Evolutionary conservation across 2,329 filamentous ascomycete genomes (phyloP).

Genomic region (Trichophyton simii): DNA sequence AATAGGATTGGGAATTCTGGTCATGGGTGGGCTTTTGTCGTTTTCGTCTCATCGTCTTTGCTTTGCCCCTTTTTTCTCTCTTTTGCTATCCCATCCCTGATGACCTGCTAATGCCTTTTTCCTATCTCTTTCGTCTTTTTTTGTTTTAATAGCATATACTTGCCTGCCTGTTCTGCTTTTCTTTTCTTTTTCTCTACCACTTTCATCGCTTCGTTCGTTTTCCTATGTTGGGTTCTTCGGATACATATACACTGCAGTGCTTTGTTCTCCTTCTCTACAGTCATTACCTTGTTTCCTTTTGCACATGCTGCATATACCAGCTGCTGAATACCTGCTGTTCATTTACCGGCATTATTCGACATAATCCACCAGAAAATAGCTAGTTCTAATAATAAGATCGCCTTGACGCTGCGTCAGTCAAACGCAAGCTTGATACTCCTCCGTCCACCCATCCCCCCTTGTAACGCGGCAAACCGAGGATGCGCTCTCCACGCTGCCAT

Average conservation of each 20-base stretch:
- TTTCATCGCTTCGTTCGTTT: neutral
- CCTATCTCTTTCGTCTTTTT: neutral
- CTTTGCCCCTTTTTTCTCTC: neutral
- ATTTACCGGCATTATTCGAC: too few species aligned
- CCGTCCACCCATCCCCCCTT: neutral
- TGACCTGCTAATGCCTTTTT: slow-evolving; percentile 4
- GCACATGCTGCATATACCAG: too few species aligned
- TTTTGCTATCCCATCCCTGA: neutral
- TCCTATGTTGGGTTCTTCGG: neutral
- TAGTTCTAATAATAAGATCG: neutral
- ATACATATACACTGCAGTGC: neutral
- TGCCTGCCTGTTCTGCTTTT: neutral
- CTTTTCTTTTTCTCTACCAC: too few species aligned
- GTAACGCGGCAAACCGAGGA: neutral
- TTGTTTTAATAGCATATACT: neutral
- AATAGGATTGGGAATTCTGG: neutral
- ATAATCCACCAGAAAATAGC: neutral
- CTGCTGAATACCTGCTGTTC: neutral
- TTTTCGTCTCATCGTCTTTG: neutral
- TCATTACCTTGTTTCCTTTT: neutral
- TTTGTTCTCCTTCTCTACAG: neutral
- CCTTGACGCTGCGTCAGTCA: neutral
- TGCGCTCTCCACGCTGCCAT: neutral
- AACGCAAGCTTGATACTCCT: neutral
- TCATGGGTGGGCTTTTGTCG: neutral